Base-by-base conservation (phyloP, 1,284 basidiomycete species). In the Cystobasidium slooffiae region DNA sequence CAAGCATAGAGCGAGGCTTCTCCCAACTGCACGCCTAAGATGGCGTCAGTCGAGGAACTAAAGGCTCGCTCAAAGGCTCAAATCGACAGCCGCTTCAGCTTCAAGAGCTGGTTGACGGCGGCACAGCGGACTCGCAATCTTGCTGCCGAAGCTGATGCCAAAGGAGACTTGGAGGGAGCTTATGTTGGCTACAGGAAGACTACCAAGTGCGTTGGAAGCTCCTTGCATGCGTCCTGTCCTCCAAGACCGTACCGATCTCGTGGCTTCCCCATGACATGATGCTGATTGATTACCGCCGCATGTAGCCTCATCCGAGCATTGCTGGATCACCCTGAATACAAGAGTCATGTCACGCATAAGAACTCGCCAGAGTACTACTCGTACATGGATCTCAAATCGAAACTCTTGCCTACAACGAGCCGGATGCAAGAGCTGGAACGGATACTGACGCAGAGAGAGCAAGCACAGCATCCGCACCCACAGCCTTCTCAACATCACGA, bases 121-220 rank as follows among this genome's bases (percentile, higher is more conserved):
- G 78, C 78, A 3, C 63, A 64, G 37, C 59, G 61, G 59, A 67
- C 72, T 0, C 70, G 78, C 51, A 68, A 76, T 37, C 44, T 52
- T 1, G 77, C 76, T 2, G 68, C 69, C 2, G 43, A 69, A 6
- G 63, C 47, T 6, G 62, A 63, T 16, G 49, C 59, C 20, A 55
- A 41, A 7, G 51, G 18, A 46, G 72, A 76, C 55, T 56, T 75
- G 31, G 76, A 75, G 39, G 73, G 67, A 20, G 78, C 77, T 0
- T 78, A 67, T 63, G 68, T 76, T 16, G 75, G 74, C 16, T 75
- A 68, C 62, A 68, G 72, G 31, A 74, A 75, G 49, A 77, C 73
- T 1, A 77, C 70, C 18, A 76, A 77, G 78, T 79, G 58, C 75
- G 78, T 72, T 52, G 8, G 37, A 31, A 31, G 31, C 56, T 12